Conservation (phyloP, 2,329 filamentous ascomycete species). For the Camillea tinctor region DNA sequence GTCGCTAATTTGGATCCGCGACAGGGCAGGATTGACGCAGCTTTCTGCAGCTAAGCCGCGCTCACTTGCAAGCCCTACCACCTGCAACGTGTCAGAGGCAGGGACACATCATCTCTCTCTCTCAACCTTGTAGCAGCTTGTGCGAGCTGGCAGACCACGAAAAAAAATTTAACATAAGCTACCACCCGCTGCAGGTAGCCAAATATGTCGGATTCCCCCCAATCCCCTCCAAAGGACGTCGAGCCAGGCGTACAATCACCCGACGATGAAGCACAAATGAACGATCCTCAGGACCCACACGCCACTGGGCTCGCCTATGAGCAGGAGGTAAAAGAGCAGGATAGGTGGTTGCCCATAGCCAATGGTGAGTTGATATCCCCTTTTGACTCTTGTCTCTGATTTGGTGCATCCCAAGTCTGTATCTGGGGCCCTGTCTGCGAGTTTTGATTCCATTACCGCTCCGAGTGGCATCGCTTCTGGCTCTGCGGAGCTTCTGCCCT, state of each 20-base stretch:
- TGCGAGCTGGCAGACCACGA: slow-evolving; percentile 56
- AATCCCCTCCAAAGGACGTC: slow-evolving; percentile 92
- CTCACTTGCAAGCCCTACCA: slow-evolving; percentile 51
- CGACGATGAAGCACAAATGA: slow-evolving; percentile 94
- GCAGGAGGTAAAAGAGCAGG: slow-evolving; percentile 99
- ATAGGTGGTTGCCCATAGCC: slow-evolving; percentile 98
- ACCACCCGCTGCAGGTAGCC: slow-evolving; percentile 67
- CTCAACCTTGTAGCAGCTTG: slow-evolving; percentile 47
- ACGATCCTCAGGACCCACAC: slow-evolving; percentile 79
- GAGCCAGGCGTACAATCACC: slow-evolving; percentile 90
- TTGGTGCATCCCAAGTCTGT: slow-evolving; percentile 48
- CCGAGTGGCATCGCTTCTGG: slow-evolving; percentile 48
- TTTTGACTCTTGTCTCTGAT: slow-evolving; percentile 42
- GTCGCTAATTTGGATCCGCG: slow-evolving; percentile 32
- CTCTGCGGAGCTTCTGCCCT: slow-evolving; percentile 38
- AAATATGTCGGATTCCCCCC: slow-evolving; percentile 86
- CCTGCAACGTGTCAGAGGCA: slow-evolving; percentile 59
- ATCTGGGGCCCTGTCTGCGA: slow-evolving; percentile 32
- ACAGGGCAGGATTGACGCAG: slow-evolving; percentile 51
- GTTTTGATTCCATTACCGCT: slow-evolving; percentile 21
- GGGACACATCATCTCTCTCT: slow-evolving; percentile 56
- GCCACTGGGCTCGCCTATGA: slow-evolving; percentile 76
- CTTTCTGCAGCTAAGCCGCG: slow-evolving; percentile 53
- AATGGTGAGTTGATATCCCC: slow-evolving; percentile 79
- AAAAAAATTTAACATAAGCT: slow-evolving; percentile 55